Evolutionary conservation across 352 stramenopile genomes (phyloP).

Genomic region (Globisporangium barbulae): DNA sequence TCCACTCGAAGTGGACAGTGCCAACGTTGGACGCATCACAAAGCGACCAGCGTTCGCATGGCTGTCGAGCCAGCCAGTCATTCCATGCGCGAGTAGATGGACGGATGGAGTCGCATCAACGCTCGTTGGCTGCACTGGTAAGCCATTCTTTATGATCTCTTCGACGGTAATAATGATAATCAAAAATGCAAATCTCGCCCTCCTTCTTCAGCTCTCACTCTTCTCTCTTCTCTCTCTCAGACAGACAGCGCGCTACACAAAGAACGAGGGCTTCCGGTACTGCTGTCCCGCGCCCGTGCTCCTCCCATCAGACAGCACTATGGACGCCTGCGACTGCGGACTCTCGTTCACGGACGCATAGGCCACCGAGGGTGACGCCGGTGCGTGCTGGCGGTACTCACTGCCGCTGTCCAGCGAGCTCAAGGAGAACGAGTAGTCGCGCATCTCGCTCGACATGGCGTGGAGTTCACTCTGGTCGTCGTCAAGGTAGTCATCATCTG

Average conservation of each 20-base stretch:
- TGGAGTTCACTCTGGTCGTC: constrained; percentile 18
- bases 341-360: constrained; percentile 68
- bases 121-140: background rate
- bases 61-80: background rate
- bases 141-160: background rate
- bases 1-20: background rate
- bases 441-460: constrained; percentile 32
- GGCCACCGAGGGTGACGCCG: constrained; percentile 45
- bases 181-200: background rate
- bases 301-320: constrained; percentile 15
- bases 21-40: too few relatives aligned
- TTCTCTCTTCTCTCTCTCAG: background rate
- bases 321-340: constrained; percentile 27
- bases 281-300: constrained; percentile 7
- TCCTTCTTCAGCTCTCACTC: background rate
- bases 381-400: constrained; percentile 34
- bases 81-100: background rate
- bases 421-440: constrained; percentile 45
- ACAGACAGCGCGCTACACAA: constrained; percentile 30
- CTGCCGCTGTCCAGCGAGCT: constrained; percentile 37
- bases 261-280: constrained; percentile 45
- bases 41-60: background rate
- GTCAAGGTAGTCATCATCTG: constrained; percentile 20
- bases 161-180: constrained; percentile 8
- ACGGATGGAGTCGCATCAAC: background rate